Conservation (phyloP, 2,329 filamentous ascomycete species). For the Lachnum nothofagi region DNA sequence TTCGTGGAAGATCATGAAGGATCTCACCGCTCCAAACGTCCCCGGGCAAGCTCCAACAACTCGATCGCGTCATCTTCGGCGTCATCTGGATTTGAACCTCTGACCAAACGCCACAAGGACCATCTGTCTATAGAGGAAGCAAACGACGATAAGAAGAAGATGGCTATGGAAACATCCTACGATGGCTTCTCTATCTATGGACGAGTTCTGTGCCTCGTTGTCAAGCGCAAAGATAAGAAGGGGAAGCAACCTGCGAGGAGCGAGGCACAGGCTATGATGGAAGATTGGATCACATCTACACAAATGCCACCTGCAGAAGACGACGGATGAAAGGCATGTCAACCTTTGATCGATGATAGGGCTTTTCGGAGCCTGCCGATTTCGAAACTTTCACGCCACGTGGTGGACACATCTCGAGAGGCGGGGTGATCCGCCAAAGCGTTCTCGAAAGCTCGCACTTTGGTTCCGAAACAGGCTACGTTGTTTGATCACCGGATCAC, state of each 20-base stretch:
- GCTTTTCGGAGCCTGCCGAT: conserved; percentile 2
- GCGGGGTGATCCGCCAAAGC: no score
- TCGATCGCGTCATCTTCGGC: conserved; percentile 26
- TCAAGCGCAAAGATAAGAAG: conserved; percentile 65
- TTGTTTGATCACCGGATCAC: background rate
- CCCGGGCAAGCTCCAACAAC: conserved; percentile 25
- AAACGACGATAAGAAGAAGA: conserved; percentile 80
- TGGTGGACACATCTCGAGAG: conserved; percentile 5
- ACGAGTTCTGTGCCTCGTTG: conserved; percentile 82
- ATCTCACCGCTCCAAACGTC: conserved; percentile 27
- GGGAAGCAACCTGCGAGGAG: conserved; percentile 32
- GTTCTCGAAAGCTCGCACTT: background rate
- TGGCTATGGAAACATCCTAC: conserved; percentile 79
- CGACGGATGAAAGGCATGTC: conserved; percentile 4
- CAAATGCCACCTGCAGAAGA: conserved; percentile 46
- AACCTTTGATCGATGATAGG: background rate
- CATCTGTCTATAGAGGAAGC: conserved; percentile 30
- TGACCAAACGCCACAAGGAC: conserved; percentile 37
- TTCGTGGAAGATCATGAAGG: conserved; percentile 34
- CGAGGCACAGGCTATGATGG: conserved; percentile 66
- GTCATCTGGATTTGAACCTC: conserved; percentile 29
- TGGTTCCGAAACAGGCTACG: background rate
- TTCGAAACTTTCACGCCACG: conserved; percentile 7
- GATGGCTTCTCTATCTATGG: conserved; percentile 96
- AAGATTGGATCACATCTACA: conserved; percentile 79